These are phyloP conservation scores for Beauveria rudraprayagi DNA, from an alignment of 2,329 filamentous ascomycete genomes.

Conservation along the genomic window DNA sequence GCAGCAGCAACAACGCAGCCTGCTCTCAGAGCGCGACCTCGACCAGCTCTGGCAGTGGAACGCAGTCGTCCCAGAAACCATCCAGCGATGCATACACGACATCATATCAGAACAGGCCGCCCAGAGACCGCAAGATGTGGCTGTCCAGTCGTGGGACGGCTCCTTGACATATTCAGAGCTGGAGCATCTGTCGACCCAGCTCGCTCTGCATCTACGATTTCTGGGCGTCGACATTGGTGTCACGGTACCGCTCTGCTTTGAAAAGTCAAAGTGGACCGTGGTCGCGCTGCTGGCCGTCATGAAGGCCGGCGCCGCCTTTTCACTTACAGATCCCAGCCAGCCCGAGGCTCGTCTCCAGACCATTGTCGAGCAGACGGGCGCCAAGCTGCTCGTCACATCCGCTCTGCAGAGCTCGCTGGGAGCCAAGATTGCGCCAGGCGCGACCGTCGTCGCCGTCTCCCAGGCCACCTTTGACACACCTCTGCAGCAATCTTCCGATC, in stretches of 20 bases:
- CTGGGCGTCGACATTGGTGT: constrained; percentile 31
- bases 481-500: constrained; percentile 13
- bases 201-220: constrained; percentile 32
- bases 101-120: constrained; percentile 32
- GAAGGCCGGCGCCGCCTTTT: constrained; percentile 41
- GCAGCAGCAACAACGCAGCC: not conserved
- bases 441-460: constrained; percentile 27
- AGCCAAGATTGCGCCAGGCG: constrained; percentile 26
- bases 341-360: constrained; percentile 36
- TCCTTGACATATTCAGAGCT: constrained; percentile 37
- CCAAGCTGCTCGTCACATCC: constrained; percentile 33
- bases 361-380: constrained; percentile 36
- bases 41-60: constrained; percentile 41
- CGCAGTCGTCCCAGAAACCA: constrained; percentile 29
- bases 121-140: constrained; percentile 29
- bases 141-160: constrained; percentile 44
- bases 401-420: constrained; percentile 30
- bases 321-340: constrained; percentile 38
- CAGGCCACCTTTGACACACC: constrained; percentile 19
- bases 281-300: constrained; percentile 38
- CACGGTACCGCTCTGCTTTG: constrained; percentile 42
- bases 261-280: constrained; percentile 39
- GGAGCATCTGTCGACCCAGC: constrained; percentile 31
- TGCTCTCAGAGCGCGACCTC: constrained; percentile 27
- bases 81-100: constrained; percentile 39